Evolutionary conservation across 306 rosid genomes (phyloP), one percentile per base, ranked within the genome.

Genomic region (Chamaecrista fasciculata): DNA sequence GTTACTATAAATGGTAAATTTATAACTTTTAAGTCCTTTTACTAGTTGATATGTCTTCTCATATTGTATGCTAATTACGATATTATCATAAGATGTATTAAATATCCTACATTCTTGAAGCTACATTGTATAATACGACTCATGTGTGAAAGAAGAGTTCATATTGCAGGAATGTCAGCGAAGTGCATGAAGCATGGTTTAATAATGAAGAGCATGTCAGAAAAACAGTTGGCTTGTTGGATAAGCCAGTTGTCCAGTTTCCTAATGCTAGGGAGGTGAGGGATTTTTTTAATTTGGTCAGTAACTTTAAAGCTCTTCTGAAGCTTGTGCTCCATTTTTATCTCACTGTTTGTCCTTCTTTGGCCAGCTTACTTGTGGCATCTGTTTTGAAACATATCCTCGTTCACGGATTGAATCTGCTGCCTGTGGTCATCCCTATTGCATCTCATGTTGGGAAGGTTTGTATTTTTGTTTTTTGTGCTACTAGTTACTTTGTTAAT

Each of bases 121-220:
- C 59, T 33, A 68, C 19, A 6, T 76, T 36, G 36, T 36, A n/a
- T 76, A 71, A 14, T 59, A 43, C 18, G 70, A 21, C 33, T 66
- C 25, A 2, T 57, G 44, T 51, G 44, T 70, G 66, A 34, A 76
- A 34, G 58, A 56, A 51, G 46, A 2, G 10, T 47, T 71, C 50
- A 59, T 76, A 66, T 71, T 67, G 68, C 78, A 80, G 84, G 95
- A 87, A 80, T 53, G 83, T 84, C 21, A 86, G 83, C 70, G 86
- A 81, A 60, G 82, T 91, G 52, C 87, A 80, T 26, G 97, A 91
- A 70, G 83, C 79, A 26, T 91, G 97, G 97, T 91, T 91, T 75
- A 89, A 85, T 66, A 85, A 91, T 37, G 95, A 91, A 81, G 75
- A 67, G 48, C 49, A 44, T 61, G 95, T 86, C 33, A 77, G 95